phyloP scores from a whole-genome alignment of 2,329 filamentous ascomycete genomes.

The Colletotrichum zoysiae region DNA sequence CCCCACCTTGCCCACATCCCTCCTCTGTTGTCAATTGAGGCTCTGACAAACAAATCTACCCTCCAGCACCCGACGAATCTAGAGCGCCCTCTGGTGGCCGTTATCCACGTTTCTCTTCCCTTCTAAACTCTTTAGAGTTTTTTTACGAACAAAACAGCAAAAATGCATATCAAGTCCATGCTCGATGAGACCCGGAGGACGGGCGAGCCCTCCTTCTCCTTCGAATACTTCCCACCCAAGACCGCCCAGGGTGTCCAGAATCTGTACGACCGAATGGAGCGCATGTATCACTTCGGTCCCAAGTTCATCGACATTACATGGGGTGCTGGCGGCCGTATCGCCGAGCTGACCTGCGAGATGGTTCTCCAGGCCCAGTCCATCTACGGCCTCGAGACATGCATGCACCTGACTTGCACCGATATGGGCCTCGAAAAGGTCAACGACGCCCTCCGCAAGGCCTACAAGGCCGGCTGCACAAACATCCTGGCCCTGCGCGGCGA shows the following conservation, averaged over 20 bases:
- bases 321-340: conserved; percentile 93
- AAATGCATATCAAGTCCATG: conserved; percentile 96
- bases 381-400: conserved; percentile 97
- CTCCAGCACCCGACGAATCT: conserved; percentile 24
- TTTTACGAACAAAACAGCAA: conserved; percentile 46
- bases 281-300: conserved; percentile 94
- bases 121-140: conserved; percentile 11
- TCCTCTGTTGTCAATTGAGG: conserved; percentile 24
- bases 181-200: conserved; percentile 83
- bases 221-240: conserved; percentile 99
- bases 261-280: conserved; percentile 98
- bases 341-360: conserved; percentile 96
- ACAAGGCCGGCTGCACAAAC: conserved; percentile 96
- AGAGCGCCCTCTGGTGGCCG: conserved; percentile 30
- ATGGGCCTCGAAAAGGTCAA: conserved; percentile 96
- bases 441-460: conserved; percentile 86
- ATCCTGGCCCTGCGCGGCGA: conserved; percentile 95
- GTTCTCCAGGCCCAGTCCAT: conserved; percentile 94
- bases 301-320: conserved; percentile 99
- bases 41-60: conserved; percentile 6
- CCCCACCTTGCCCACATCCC: neutral
- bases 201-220: conserved; percentile 91
- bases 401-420: conserved; percentile 98
- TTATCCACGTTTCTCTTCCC: neutral
- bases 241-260: conserved; percentile 98